Evolutionary conservation across 805 yeast genomes (phyloP), one percentile per base, ranked within the genome.

Genomic region (Tetrapisispora taiwanensis): DNA sequence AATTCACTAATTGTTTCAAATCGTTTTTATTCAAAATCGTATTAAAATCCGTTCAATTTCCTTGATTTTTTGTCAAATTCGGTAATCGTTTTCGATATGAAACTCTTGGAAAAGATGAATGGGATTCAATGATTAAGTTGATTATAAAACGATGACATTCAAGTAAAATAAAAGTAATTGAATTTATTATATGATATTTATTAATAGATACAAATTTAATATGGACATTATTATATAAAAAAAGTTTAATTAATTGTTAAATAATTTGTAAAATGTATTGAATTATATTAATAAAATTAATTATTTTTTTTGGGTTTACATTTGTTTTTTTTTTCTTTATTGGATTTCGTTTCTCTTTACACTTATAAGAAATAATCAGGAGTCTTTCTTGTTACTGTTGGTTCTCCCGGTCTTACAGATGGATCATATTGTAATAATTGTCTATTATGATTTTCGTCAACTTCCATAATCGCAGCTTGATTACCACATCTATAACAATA

Each of bases 381-480:
- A 9, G 97, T 89, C 65, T 90, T 88, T 67, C 97, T 79, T 36
- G 95, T 85, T 33, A 89, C 97, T 9, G 95, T 85, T 46, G 98
- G 97, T 70, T 90, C 98, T 47, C 96, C 96, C 13, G 97, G 95
- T 69, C 98, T 80, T 48, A 92, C 88, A 43, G 89, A 81, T 41
- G 97, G 97, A 63, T 90, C 97, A 66, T 90, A 90, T 67, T 90
- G 97, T 67, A 90, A 70, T 65, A 88, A 87, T 63, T 81, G 94
- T 75, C 85, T 81, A 65, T 84, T 81, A 66, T 86, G 90, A 62
- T 81, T 83, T 66, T 89, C 97, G 65, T 89, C 96, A 49, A 89
- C 95, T 69, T 89, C 96, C 97, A 89, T 89, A 54, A 89, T 86
- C 32, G 96, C 96, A 36, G 97, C 97, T 71, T 87, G 95, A 69